Conservation (phyloP, 2,329 filamentous ascomycete species). For the Paraconiothyrium brasiliense region DNA sequence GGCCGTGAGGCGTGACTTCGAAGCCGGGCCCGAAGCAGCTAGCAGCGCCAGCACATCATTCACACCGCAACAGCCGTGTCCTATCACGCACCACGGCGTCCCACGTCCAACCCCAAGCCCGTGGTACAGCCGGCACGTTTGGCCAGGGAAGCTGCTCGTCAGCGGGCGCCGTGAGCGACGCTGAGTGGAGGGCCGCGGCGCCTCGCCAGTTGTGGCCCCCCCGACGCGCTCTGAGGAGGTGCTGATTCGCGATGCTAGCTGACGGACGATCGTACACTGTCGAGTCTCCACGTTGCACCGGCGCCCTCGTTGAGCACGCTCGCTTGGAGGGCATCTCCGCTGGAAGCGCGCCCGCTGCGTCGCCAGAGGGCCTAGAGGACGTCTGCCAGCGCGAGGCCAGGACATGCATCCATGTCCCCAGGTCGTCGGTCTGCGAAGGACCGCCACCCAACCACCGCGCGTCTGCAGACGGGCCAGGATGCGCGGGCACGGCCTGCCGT, state of each 20-base stretch:
- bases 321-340: slow-evolving; percentile 11
- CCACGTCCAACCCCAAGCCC: slow-evolving; percentile 46
- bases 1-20: slow-evolving; percentile 41
- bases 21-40: slow-evolving; percentile 28
- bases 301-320: slow-evolving; percentile 22
- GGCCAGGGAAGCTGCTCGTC: slow-evolving; percentile 35
- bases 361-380: background rate
- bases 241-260: slow-evolving; percentile 38
- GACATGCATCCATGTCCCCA: too few relatives aligned
- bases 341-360: slow-evolving; percentile 9
- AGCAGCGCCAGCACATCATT: slow-evolving; percentile 49
- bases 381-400: slow-evolving; percentile 18
- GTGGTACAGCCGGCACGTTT: slow-evolving; percentile 50
- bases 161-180: slow-evolving; percentile 24
- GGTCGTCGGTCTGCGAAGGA: slow-evolving; percentile 31
- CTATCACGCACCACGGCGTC: slow-evolving; percentile 43
- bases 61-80: slow-evolving; percentile 47
- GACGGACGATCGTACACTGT: slow-evolving; percentile 47
- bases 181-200: slow-evolving; percentile 30
- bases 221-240: slow-evolving; percentile 16
- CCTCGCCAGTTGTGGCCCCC: slow-evolving; percentile 31
- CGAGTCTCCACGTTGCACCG: slow-evolving; percentile 52
- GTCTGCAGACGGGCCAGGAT: slow-evolving; percentile 28
- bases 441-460: slow-evolving; percentile 35
- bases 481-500: slow-evolving; percentile 44